A percentile compares a stretch with the other conserved stretches of the same genome.
phyloP scores from a whole-genome alignment of 2,329 filamentous ascomycete species.

The Penicillium sp. region DNA sequence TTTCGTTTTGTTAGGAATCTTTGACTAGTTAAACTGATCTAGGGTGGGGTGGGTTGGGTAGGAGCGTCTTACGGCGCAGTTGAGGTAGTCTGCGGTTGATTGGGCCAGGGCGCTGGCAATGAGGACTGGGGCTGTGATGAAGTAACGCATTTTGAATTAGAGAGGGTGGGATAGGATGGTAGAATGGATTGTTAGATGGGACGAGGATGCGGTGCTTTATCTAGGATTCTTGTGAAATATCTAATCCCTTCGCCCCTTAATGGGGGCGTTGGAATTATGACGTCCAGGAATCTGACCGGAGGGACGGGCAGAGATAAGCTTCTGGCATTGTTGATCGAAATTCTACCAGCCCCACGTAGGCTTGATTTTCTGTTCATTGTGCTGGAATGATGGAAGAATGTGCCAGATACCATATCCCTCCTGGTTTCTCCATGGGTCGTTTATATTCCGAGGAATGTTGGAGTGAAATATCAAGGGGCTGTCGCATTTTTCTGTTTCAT shows the following conservation, averaged over 20 bases:
- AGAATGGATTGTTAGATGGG: too few species aligned
- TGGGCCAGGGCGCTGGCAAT: conserved; percentile 13
- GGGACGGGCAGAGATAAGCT: conserved; percentile 17
- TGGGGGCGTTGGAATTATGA: conserved; percentile 8
- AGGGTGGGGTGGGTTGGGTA: too few species aligned
- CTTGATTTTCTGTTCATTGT: conserved; percentile 6
- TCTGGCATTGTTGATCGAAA: conserved; percentile 9
- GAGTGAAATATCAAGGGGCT: neutral
- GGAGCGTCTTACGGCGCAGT: conserved; percentile 20
- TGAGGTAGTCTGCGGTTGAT: conserved; percentile 6
- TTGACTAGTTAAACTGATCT: too few species aligned
- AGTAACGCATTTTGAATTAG: conserved; percentile 20
- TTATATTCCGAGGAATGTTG: conserved; percentile 21
- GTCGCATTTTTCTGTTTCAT: neutral
- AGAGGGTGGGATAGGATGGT: too few species aligned
- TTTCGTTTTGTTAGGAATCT: too few species aligned
- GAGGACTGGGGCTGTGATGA: conserved; percentile 17
- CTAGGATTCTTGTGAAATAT: too few species aligned
- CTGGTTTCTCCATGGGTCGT: conserved; percentile 15
- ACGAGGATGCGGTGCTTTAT: too few species aligned
- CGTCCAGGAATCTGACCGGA: conserved; percentile 15
- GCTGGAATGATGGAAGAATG: conserved; percentile 23
- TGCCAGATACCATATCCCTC: conserved; percentile 16
- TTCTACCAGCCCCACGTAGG: neutral
- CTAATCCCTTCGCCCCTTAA: conserved; percentile 14